Base-by-base conservation (phyloP, 1,284 basidiomycete genomes). In the Naganishia sp. region DNA sequence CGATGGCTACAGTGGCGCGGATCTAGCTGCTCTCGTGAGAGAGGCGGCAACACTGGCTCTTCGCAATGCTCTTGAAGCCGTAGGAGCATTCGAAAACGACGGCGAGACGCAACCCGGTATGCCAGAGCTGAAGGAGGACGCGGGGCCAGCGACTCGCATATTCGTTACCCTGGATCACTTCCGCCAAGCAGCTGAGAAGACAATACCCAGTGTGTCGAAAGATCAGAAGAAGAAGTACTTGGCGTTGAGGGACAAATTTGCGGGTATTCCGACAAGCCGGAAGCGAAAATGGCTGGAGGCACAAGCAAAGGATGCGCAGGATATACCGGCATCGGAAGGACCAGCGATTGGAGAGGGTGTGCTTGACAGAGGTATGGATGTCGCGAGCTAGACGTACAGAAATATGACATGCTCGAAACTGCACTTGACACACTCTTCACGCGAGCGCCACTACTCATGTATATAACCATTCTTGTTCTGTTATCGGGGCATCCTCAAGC, bases 21-120 rank as follows among this genome's bases (percentile, higher is more conserved):
- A 96, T 79, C 81, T 96, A 5, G 90, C 90, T 1, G 87, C 92
- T 1, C 80, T 95, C 41, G 90, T 94, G 3, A 82, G 93, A 47
- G 94, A 99, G 77, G 93, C 95, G 1, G 93, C 92, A 0, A 92
- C 95, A 1, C 81, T 85, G 18, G 93, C 95, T 0, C 80, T 99
- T 41, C 83, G 86, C 56, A 84, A 88, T 1, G 85, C 87, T 3
- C 78, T 94, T 42, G 88, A 89, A 23, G 79, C 82, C 28, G 79
- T 91, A 45, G 82, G 88, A 61, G 75, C 76, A 2, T 79, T 79
- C 58, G 82, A 85, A 67, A 82, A 87, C 73, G 85, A 84, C 11
- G 66, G 21, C 54, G 69, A 69, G 32, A 53, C 65, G 1, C 50
- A 61, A 25, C 57, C 57, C 31, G 57, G 57, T 17, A 61, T 61